phyloP scores from a whole-genome alignment of 148 eudicot genomes.

The Rhododendron ovatum region DNA sequence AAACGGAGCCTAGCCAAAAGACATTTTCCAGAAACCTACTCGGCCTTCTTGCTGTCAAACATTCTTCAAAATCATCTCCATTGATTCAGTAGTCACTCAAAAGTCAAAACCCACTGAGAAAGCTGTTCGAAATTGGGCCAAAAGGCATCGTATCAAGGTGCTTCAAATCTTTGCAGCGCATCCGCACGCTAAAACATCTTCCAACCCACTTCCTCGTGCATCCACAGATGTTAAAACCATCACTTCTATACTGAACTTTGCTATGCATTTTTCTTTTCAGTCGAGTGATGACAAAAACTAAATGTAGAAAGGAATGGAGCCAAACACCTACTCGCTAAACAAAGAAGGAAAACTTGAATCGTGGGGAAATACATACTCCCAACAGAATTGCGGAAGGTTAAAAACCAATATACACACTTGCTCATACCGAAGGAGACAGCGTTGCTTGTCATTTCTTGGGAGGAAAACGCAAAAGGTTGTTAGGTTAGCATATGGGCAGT shows the following conservation, averaged over 20 bases:
- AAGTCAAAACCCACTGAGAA: not conserved
- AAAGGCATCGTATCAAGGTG: not conserved
- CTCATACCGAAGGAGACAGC: conserved; percentile 15
- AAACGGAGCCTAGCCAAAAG: too few relatives aligned
- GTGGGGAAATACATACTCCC: conserved; percentile 13
- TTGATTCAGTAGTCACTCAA: not conserved
- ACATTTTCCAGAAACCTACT: too few relatives aligned
- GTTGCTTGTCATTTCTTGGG: conserved; percentile 1
- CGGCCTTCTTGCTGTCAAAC: not conserved
- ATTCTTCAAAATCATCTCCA: not conserved
- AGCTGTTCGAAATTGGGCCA: not conserved
- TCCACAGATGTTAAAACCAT: not conserved
- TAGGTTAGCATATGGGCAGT: conserved; percentile 23
- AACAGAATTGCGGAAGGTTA: not conserved
- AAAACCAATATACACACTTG: conserved; percentile 23
- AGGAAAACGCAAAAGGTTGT: conserved; percentile 16
- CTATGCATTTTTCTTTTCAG: conserved; percentile 24
- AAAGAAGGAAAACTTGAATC: not conserved
- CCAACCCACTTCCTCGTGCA: not conserved
- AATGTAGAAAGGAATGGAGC: conserved; percentile 23
- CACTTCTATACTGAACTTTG: conserved; percentile 14
- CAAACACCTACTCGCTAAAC: conserved; percentile 2
- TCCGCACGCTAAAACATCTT: not conserved
- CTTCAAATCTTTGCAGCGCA: not conserved
- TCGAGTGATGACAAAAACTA: conserved; percentile 19